Evolutionary conservation across 106 monocot species (phyloP), one percentile per base, ranked within the genome.

Genomic region (Narthecium ossifragum): DNA sequence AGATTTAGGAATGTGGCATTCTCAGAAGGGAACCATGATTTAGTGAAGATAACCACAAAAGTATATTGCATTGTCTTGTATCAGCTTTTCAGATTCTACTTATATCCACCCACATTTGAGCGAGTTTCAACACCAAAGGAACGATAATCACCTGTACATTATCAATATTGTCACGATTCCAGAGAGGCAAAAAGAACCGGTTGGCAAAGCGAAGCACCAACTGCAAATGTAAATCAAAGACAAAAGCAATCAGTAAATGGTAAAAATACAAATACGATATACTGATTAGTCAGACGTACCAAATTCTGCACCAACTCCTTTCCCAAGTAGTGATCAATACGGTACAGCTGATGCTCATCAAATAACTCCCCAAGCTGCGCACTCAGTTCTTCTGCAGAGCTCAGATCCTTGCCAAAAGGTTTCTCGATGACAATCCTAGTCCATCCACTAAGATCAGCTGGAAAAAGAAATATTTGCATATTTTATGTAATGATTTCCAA

Each of bases 181-280:
- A 96, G 25, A 96, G 84, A 40, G 96, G 96, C 50, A 96, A 31
- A 60, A 96, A 96, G 31, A 96, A 79, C 53, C 96, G 96, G 67
- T 96, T 96, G 21, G 96, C 86, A 84, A 96, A 96, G 48, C 96
- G 82, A 73, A 96, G 78, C 55, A 96, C 96, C 77, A 96, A 69
- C 96, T 96, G 73, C 49, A 34, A 63, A 57, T 52, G 11, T 25
- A 63, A 71, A 8, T 13, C 17, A 39, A 60, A 51, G 57, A 41
- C 36, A 13, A 37, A 52, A 37, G 40, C 23, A 27, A 46, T 36
- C 31, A 67, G 21, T 48, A 30, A 26, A 31, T 26, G 20, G 56
- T 21, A 24, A 34, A 52, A 53, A 55, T 39, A 34, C 15, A 51
- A 45, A 62, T 46, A 9, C 1, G 31, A 29, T 22, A 20, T 8